Evolutionary conservation across 352 stramenopile genomes (phyloP), one percentile per base, ranked within the genome.

Genomic region (Phytophthora sansomeana): DNA sequence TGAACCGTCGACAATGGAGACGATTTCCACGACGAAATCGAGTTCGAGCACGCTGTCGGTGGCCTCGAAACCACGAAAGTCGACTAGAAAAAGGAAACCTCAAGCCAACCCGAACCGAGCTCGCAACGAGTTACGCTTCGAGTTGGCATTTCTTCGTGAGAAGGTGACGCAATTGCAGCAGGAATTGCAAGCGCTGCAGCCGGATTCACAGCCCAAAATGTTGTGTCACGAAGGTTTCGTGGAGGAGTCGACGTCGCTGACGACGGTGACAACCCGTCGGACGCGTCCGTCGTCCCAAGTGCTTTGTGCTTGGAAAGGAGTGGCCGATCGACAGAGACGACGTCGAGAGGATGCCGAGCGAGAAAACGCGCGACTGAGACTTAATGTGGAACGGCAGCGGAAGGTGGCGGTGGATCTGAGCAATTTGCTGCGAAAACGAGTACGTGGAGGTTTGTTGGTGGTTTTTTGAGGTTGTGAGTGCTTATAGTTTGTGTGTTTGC

Each of bases 71-170:
- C 41, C 47, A 8, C 48, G 48, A 7, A 69, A 74, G 5, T 52
- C 59, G 32, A 61, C 43, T 56, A 60, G 43, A 49, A 74, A 70
- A 38, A 58, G 54, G 33, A 78, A 74, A 54, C 67, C 62, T n/a
- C 72, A 77, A 55, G 46, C 39, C 7, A 72, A 77, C 41, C 60
- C 65, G 26, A 74, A 77, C 39, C 58, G 69, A 14, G 69, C 65
- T 19, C 65, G 69, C 26, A 74, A 77, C 13, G 65, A 77, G 21
- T 65, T 70, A 16, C 89, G 90, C 50, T 86, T 92, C 28, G 83
- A 94, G 21, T 68, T 85, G 21, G 67, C 65, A 6, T 94, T 92
- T 62, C 58, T 94, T 17, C 87, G 85, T 46, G 68, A 90, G 39
- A 92, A 90, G 57, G 81, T 81, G n/a, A 81, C 83, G 19, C 75